Percentiles rank a stretch among this genome's conserved stretches.
These are phyloP conservation scores for Talaromyces islandicus DNA, from an alignment of 2,329 filamentous ascomycete genomes.

Conservation along the genomic window DNA sequence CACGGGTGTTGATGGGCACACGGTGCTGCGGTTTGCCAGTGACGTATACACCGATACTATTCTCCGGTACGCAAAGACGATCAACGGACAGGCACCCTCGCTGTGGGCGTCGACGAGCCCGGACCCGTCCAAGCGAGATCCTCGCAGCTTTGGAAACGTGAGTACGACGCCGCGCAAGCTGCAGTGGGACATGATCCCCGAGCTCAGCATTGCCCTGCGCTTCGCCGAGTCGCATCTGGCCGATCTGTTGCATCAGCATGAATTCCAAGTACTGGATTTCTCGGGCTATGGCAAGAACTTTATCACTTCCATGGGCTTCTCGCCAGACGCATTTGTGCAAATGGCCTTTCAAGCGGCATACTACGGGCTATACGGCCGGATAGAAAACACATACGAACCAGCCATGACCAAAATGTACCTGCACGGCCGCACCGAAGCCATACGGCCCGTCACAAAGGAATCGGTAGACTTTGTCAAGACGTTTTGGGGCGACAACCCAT, in stretches of 20 bases:
- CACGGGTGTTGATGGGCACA: slow-evolving; percentile 95
- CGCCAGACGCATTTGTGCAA: slow-evolving; percentile 93
- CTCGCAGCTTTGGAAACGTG: slow-evolving; percentile 85
- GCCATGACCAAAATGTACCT: slow-evolving; percentile 96
- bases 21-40: slow-evolving; percentile 89
- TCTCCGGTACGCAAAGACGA: slow-evolving; percentile 85
- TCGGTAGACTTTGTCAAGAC: slow-evolving; percentile 83
- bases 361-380: slow-evolving; percentile 88
- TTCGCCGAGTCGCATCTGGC: slow-evolving; percentile 93
- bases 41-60: slow-evolving; percentile 98
- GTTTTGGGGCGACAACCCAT: slow-evolving; percentile 89
- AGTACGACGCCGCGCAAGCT: slow-evolving; percentile 91
- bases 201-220: slow-evolving; percentile 81
- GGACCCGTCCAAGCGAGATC: slow-evolving; percentile 86
- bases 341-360: slow-evolving; percentile 99
- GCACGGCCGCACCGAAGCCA: slow-evolving; percentile 90
- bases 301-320: slow-evolving; percentile 95
- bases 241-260: slow-evolving; percentile 92
- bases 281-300: slow-evolving; percentile 90
- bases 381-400: slow-evolving; percentile 95
- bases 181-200: slow-evolving; percentile 95
- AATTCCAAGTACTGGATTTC: slow-evolving; percentile 91
- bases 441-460: slow-evolving; percentile 77
- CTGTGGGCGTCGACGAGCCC: slow-evolving; percentile 88
- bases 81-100: slow-evolving; percentile 87